These are phyloP conservation scores for Astrothelium macrocarpum DNA, from an alignment of 495 filamentous ascomycete genomes.

Conservation along the genomic window DNA sequence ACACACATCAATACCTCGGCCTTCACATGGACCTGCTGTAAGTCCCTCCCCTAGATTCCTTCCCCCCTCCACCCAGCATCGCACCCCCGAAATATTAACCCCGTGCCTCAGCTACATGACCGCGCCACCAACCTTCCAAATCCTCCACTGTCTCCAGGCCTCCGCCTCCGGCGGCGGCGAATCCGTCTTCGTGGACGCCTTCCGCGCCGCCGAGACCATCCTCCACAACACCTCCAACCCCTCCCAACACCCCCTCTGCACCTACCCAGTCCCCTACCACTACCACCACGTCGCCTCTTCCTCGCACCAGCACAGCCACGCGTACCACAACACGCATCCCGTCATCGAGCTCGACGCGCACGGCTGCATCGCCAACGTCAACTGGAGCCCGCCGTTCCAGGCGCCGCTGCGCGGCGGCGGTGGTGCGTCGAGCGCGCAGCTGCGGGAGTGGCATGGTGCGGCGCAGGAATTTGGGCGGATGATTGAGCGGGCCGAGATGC, in stretches of 20 bases:
- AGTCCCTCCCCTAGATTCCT: background rate
- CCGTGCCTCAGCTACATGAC: constrained; percentile 52
- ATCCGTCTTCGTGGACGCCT: constrained; percentile 69
- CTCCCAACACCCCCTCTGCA: constrained; percentile 14
- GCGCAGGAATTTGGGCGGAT: constrained; percentile 37
- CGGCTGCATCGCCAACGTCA: constrained; percentile 18
- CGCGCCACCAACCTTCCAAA: constrained; percentile 67
- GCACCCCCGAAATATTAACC: background rate
- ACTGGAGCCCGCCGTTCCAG: constrained; percentile 26
- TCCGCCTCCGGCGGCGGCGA: constrained; percentile 59
- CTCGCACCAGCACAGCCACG: constrained; percentile 28
- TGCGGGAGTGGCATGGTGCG: constrained; percentile 25
- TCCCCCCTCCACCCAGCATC: background rate
- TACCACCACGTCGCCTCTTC: constrained; percentile 50
- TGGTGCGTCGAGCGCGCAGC: background rate
- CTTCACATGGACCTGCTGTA: constrained; percentile 82
- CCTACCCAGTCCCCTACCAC: constrained; percentile 47
- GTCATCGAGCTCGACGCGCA: constrained; percentile 41
- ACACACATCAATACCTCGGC: constrained; percentile 67
- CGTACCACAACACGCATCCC: constrained; percentile 46
- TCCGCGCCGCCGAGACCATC: constrained; percentile 49
- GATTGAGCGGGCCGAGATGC: constrained; percentile 39
- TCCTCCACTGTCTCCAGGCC: constrained; percentile 78
- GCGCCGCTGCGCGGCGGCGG: constrained; percentile 11
- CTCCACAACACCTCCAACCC: constrained; percentile 6